Evolutionary conservation across 2,329 filamentous ascomycete genomes (phyloP).

Genomic region (Alternaria alternata): DNA sequence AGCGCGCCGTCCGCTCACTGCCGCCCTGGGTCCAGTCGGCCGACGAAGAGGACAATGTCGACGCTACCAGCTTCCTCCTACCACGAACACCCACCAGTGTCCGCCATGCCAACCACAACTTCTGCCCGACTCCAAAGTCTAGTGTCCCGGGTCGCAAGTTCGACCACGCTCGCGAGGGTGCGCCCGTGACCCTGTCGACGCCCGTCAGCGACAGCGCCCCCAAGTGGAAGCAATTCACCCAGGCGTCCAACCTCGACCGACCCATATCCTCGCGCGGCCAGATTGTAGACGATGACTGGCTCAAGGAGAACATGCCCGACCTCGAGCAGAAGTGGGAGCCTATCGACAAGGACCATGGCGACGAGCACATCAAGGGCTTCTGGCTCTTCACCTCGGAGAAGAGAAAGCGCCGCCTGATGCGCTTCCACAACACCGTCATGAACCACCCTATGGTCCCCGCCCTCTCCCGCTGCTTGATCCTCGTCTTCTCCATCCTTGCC

Average conservation of each 20-base stretch:
- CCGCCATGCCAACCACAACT: slow-evolving; percentile 49
- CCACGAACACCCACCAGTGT: slow-evolving; percentile 45
- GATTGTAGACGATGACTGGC: slow-evolving; percentile 56
- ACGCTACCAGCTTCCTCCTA: slow-evolving; percentile 43
- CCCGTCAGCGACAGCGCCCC: slow-evolving; percentile 48
- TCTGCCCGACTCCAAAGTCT: slow-evolving; percentile 50
- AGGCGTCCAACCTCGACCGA: slow-evolving; percentile 41
- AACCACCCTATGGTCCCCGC: slow-evolving; percentile 87
- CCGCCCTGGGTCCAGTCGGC: slow-evolving; percentile 52
- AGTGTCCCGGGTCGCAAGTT: slow-evolving; percentile 50
- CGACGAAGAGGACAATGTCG: slow-evolving; percentile 47
- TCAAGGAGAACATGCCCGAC: slow-evolving; percentile 59
- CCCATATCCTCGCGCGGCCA: slow-evolving; percentile 42
- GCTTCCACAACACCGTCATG: slow-evolving; percentile 73
- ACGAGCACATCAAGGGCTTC: slow-evolving; percentile 58
- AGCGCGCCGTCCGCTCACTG: slow-evolving; percentile 47
- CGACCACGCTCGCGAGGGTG: slow-evolving; percentile 50
- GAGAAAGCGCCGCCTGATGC: slow-evolving; percentile 63
- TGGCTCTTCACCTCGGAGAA: slow-evolving; percentile 58
- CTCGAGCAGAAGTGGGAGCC: slow-evolving; percentile 62
- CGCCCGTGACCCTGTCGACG: slow-evolving; percentile 46
- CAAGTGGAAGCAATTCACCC: slow-evolving; percentile 51
- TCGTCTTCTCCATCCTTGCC: slow-evolving; percentile 82
- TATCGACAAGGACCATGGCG: slow-evolving; percentile 61
- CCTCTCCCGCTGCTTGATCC: slow-evolving; percentile 80